Percentiles rank a stretch among this genome's conserved stretches.
Conservation (phyloP, 768 basidiomycete species). For the Cystobasidium tubakii region DNA sequence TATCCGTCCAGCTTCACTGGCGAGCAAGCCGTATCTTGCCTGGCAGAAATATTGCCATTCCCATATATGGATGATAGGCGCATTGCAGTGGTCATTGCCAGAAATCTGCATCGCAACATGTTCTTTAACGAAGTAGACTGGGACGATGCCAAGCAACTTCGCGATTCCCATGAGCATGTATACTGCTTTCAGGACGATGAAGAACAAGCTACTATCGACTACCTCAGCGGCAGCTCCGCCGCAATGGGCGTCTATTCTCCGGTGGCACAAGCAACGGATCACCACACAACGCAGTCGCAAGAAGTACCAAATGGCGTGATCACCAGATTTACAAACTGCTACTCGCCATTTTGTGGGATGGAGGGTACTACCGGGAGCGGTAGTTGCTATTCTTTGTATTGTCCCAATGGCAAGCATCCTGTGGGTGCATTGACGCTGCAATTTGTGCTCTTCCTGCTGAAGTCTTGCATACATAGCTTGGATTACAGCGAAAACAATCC, state of each 20-base stretch:
- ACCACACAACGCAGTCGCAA: conserved; percentile 46
- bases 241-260: not conserved
- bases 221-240: conserved; percentile 1
- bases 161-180: conserved; percentile 67
- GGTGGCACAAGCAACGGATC: not conserved
- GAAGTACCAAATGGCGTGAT: conserved; percentile 83
- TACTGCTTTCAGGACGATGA: conserved; percentile 82
- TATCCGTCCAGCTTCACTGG: conserved; percentile 89
- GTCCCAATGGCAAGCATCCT: conserved; percentile 21
- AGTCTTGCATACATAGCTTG: not conserved
- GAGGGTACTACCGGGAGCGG: conserved; percentile 57
- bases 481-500: conserved; percentile 20
- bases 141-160: conserved; percentile 59
- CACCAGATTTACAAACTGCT: conserved; percentile 83
- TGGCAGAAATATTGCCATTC: conserved; percentile 70
- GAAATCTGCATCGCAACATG: conserved; percentile 81
- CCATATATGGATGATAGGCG: conserved; percentile 70
- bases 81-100: conserved; percentile 70
- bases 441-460: not conserved
- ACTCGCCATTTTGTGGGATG: conserved; percentile 55
- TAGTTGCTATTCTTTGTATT: conserved; percentile 33
- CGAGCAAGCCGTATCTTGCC: conserved; percentile 69
- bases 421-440: not conserved
- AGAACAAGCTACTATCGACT: conserved; percentile 7
- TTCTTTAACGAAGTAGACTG: conserved; percentile 98